Base-by-base conservation (phyloP, 192 early-diverging fungal genomes). In the Kickxella alabastrina region DNA sequence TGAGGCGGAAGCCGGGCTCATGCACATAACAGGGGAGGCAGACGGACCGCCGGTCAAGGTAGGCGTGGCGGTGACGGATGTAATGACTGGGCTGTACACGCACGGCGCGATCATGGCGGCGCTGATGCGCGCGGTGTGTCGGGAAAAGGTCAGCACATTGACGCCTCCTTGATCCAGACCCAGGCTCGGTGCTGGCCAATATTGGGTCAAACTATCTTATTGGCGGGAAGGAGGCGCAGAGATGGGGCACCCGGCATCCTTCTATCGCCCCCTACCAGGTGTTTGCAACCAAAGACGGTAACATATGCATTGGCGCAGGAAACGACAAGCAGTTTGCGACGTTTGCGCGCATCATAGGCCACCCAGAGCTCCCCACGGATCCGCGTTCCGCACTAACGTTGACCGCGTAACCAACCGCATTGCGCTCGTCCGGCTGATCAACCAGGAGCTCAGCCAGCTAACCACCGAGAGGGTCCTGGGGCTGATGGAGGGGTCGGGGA, bases 11-110 rank as follows among this genome's bases (percentile, higher is more conserved):
- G 93, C 88, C 15, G 95, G 95, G 15, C 48, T 98, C 23, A 98
- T 98, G 93, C 84, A 93, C 61, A 98, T 98, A 29, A 98, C 95
- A 4, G 95, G 92, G 13, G 92, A 94, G 54, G 78, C 79, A 19
- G 65, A 82, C 57, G 86, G 92, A 0, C 38, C 74, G 35, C 93
- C 93, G 0, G 95, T 95, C 39, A 98, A 98, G 62, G 89, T 95
- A 1, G 95, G 95, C 31, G 95, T 98, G 1, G 95, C 95, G 0
- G 91, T 98, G n/a, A 95, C 91, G 40, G 86, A 87, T 57, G 58
- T 88, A 0, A 80, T 78, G 44, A 88, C 85, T 27, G 92, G 92
- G 6, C 72, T 98, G 1, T 91, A 95, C 52, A 82, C 89, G 9
- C 87, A 95, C 45, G 90, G 90, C 14, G 90, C 91, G 0, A 89